phyloP scores from a whole-genome alignment of 1,139 yeast genomes.

The Magnusiomyces paraingens region DNA sequence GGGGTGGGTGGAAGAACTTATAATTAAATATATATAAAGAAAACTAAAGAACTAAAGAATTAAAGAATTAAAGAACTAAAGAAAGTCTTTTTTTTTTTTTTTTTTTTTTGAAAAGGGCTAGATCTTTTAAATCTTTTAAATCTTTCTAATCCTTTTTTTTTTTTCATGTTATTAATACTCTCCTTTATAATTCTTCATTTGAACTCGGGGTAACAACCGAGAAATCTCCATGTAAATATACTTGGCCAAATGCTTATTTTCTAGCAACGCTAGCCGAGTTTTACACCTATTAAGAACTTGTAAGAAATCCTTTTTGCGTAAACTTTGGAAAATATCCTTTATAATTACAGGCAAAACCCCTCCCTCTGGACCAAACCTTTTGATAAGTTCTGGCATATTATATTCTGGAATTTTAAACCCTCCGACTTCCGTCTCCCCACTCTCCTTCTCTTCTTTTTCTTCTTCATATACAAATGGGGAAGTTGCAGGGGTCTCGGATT shows the following conservation, averaged over 20 bases:
- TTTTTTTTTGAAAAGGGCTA: too few species aligned
- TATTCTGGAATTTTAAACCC: background rate
- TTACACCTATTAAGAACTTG: background rate
- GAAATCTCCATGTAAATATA: conserved; percentile 4
- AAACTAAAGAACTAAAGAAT: too few species aligned
- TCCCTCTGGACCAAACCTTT: background rate
- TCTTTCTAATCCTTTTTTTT: too few species aligned
- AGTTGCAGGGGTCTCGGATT: background rate
- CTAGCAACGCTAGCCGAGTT: background rate
- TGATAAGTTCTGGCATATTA: background rate
- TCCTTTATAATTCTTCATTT: background rate
- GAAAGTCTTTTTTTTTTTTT: too few species aligned
- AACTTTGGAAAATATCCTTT: background rate
- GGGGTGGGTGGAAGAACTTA: too few species aligned
- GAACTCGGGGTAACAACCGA: background rate
- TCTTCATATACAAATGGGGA: background rate
- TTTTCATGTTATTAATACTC: too few species aligned
- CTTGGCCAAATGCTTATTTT: conserved; percentile 3
- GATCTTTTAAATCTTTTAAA: too few species aligned
- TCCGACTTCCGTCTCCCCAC: too few species aligned
- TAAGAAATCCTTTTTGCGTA: background rate
- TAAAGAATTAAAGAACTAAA: too few species aligned
- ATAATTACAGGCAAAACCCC: background rate
- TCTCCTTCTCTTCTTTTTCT: background rate
- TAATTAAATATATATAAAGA: too few species aligned